Conservation (phyloP, 2,329 filamentous ascomycete genomes). For the Incumbomyces lentus region DNA sequence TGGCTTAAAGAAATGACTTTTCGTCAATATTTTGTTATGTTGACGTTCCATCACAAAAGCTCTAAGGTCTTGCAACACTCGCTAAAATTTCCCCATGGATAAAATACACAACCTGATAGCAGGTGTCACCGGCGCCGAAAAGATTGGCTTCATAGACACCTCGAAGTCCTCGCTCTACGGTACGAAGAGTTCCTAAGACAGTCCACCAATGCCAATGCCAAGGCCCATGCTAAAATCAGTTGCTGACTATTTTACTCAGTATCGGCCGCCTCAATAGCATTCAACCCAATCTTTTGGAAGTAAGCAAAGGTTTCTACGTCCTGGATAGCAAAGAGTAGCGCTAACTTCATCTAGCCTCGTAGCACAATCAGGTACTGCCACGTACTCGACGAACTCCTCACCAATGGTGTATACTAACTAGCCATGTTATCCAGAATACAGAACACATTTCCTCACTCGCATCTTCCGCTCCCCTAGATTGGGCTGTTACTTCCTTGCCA, state of each 20-base stretch:
- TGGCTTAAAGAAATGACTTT: no score
- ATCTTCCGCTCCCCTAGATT: conserved; percentile 68
- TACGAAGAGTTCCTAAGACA: conserved; percentile 11
- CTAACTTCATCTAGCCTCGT: conserved; percentile 51
- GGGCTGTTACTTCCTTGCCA: conserved; percentile 83
- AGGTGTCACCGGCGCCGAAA: conserved; percentile 16
- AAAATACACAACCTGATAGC: conserved; percentile 18
- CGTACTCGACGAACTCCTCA: conserved; percentile 2
- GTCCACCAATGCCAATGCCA: conserved; percentile 5
- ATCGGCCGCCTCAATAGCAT: conserved; percentile 69
- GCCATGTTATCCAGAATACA: conserved; percentile 55
- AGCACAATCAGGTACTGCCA: conserved; percentile 61
- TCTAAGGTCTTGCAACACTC: no score
- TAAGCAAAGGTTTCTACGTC: conserved; percentile 41
- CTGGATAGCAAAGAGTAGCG: not conserved
- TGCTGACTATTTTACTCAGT: conserved; percentile 41
- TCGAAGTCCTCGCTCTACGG: conserved; percentile 12
- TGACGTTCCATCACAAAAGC: no score
- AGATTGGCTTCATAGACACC: conserved; percentile 18
- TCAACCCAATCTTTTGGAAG: conserved; percentile 99
- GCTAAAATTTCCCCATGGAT: conserved; percentile 7
- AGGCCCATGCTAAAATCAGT: not conserved
- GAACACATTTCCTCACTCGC: conserved; percentile 77
- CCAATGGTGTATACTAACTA: not conserved
- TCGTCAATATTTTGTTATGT: no score